Conservation (phyloP, 192 early-diverging fungal species). For the Funneliformis geosporum region DNA sequence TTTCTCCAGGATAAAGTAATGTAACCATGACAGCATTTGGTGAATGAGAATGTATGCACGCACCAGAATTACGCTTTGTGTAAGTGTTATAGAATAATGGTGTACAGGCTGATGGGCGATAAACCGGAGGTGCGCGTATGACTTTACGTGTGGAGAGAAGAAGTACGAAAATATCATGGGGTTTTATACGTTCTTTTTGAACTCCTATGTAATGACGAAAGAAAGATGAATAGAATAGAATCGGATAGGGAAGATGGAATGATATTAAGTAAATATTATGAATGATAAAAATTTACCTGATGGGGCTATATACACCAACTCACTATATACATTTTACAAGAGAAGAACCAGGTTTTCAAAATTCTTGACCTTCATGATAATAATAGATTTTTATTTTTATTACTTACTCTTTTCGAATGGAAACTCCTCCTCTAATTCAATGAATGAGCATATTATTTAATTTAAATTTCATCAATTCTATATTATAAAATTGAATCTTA, state of each 20-base stretch:
- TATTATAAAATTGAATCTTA: slow-evolving; percentile 30
- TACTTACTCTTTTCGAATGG: slow-evolving; percentile 70
- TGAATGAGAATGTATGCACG: slow-evolving; percentile 97
- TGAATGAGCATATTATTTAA: background rate
- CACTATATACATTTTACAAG: slow-evolving; percentile 40
- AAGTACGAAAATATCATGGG: slow-evolving; percentile 86
- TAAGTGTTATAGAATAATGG: slow-evolving; percentile 95
- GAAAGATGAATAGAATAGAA: background rate
- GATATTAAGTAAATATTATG: background rate
- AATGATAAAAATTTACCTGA: slow-evolving; percentile 42
- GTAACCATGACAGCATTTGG: slow-evolving; percentile 95
- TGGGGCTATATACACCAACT: slow-evolving; percentile 87
- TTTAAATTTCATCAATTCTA: background rate
- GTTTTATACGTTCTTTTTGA: slow-evolving; percentile 91
- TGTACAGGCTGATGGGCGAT: slow-evolving; percentile 91
- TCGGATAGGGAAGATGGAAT: background rate
- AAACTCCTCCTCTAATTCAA: slow-evolving; percentile 70
- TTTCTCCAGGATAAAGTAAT: slow-evolving; percentile 69
- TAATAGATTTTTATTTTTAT: background rate
- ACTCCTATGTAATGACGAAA: slow-evolving; percentile 60
- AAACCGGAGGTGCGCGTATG: slow-evolving; percentile 68
- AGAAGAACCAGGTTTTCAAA: background rate
- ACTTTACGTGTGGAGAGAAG: slow-evolving; percentile 55
- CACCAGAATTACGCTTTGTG: slow-evolving; percentile 77
- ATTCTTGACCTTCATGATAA: background rate